Evolutionary conservation across 2,329 filamentous ascomycete species (phyloP), one percentile per base, ranked within the genome.

Genomic region (Nemania serpens): DNA sequence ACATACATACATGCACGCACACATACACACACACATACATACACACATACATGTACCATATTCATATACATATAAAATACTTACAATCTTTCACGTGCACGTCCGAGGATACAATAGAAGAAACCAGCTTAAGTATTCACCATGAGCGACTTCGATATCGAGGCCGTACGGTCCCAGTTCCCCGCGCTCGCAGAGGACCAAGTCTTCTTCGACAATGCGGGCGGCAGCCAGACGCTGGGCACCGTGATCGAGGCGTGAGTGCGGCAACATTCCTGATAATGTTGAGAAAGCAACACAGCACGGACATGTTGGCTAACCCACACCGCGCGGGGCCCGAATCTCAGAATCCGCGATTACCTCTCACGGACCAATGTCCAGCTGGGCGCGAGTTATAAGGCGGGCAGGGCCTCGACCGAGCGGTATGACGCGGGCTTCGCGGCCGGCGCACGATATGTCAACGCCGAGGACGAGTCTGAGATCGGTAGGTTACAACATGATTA

Each of bases 201-300:
- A 69, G 81, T 93, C 51, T 92, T 84, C 72, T 84, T 93, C 66
- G 90, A 94, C 71, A 93, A 93, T 71, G 91, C 89, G 11, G 90
- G 90, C 17, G 90, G 90, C 39, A 91, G 86, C 70, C 90, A 93
- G 70, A 81, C 85, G 1, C 76, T 93, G 3, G 84, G 83, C 25
- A 78, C 82, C 15, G 91, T 91, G 15, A 86, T 89, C 59, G 83
- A 89, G 57, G 82, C 84, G 87, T 90, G 73, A 75, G 82, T 45
- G 47, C 48, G 7, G 29, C 41, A n/a, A 42, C 29, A 17, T 18
- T 37, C 5, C 11, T n/a, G 18, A 25, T 39, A 25, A 25, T 42
- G 39, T 37, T 12, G 34, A 12, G n/a, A 34, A 12, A 29, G 25
- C 7, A 4, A 29, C 13, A 37, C 13, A 13, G 22, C 10, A 22